Evolutionary conservation across 805 yeast genomes (phyloP).

Genomic region (Ogataea angusta): DNA sequence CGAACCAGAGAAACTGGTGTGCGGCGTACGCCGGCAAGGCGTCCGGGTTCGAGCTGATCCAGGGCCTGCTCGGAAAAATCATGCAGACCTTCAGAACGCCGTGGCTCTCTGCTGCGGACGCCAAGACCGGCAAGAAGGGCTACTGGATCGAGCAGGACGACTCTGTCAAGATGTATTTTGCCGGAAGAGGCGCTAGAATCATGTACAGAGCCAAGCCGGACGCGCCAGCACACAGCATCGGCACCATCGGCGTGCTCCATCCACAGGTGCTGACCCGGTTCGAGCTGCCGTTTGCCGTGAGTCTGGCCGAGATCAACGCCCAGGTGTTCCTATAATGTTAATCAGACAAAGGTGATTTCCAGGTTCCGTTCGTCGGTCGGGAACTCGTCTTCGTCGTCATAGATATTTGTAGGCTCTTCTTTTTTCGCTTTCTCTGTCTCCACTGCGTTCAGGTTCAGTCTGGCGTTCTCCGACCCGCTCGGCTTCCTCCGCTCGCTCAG

Average conservation of each 20-base stretch:
- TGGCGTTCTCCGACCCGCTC: neutral
- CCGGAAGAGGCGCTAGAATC: constrained; percentile 94
- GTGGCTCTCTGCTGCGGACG: constrained; percentile 56
- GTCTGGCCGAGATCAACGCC: constrained; percentile 85
- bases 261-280: constrained; percentile 87
- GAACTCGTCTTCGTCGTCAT: constrained; percentile 36
- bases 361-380: constrained; percentile 32
- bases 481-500: constrained; percentile 4
- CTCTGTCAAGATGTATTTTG: constrained; percentile 75
- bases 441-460: constrained; percentile 1
- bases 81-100: constrained; percentile 94
- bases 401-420: constrained; percentile 9
- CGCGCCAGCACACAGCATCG: constrained; percentile 58
- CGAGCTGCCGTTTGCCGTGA: constrained; percentile 91
- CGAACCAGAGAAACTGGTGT: constrained; percentile 91
- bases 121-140: constrained; percentile 61
- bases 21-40: constrained; percentile 93
- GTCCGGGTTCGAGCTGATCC: constrained; percentile 91
- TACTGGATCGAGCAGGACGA: constrained; percentile 79
- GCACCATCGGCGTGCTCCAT: constrained; percentile 90
- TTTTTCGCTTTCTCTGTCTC: neutral
- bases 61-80: constrained; percentile 89
- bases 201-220: constrained; percentile 66
- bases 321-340: constrained; percentile 70
- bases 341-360: constrained; percentile 28